Evolutionary conservation across 345 rosid species (phyloP), one percentile per base, ranked within the genome.

Genomic region (Barbarea vulgaris): DNA sequence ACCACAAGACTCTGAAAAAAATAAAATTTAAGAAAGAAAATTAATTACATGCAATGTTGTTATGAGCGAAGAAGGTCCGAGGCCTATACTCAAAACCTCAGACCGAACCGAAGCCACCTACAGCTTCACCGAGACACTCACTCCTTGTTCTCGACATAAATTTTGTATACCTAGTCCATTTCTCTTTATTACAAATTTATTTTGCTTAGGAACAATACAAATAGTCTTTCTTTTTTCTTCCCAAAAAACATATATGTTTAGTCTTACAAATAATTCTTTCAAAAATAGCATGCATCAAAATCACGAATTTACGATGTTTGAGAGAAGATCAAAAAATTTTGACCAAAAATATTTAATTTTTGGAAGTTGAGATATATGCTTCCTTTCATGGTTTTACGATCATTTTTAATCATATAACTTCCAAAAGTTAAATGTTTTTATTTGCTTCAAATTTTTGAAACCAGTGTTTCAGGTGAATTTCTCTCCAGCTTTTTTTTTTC

Each of bases 81-180:
- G 2, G 2, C 3, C 25, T 3, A 24, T 24, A 10, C 10, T 33
- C 37, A 33, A 33, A 28, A 28, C 1, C 31, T 28, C 0, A 28
- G n/a, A n/a, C n/a, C n/a, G n/a, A n/a, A n/a, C n/a, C n/a, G n/a
- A n/a, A n/a, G n/a, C n/a, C n/a, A n/a, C n/a, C n/a, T n/a, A n/a
- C n/a, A n/a, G n/a, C n/a, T n/a, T n/a, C n/a, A n/a, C n/a, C n/a
- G n/a, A n/a, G n/a, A n/a, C 0, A 33, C 11, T 0, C 3, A 24
- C 46, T 70, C 57, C 37, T 53, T 7, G 5, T 10, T n/a, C 28
- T 48, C 28, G 4, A 7, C 30, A 27, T 52, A 18, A 24, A 39
- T 18, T 53, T n/a, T 54, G 42, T 52, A 52, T 53, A 62, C 62
- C 33, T 72, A 63, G 51, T 7, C 46, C 33, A 69, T 8, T 68